Base-by-base conservation (phyloP, 805 yeast species). In the Lachancea kluyveri region DNA sequence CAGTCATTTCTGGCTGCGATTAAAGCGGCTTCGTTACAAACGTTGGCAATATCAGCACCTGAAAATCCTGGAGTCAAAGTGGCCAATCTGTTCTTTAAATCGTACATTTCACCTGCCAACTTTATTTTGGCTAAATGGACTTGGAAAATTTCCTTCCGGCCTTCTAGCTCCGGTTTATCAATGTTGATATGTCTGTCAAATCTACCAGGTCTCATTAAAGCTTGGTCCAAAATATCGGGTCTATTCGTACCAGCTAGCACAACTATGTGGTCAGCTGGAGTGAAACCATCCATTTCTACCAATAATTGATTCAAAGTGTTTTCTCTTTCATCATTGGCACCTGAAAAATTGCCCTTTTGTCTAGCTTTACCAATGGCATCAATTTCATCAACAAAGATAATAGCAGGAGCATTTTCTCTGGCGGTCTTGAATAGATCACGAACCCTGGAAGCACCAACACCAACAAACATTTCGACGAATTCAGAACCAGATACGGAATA, bases 221-320 rank as follows among this genome's bases (percentile, higher is more conserved):
- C 96, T 40, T 81, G 75, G 58, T 88, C 96, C 45, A 88, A 68
- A 30, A 87, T 84, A 57, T 88, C 96, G 1, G 94, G 81, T 54
- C 96, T 74, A 59, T 88, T 88, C 2, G 96, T 88, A 67, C 96
- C 96, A 0, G 96, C 96, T 30, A 88, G 66, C 5, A 88, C 95
- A 28, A 88, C 95, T 32, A 88, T 87, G 52, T 88, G 95, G 52
- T 88, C 95, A 23, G 79, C 64, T n/a, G 82, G 69, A 20, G 77
- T 79, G 52, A 88, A 88, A 5, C 96, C 96, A 61, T 88, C 96
- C 95, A 88, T 85, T 59, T 88, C 96, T 25, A 88, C 96, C 42
- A 88, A 68, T 35, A 88, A 67, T 65, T 88, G 96, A 64, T 88
- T 88, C 52, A 88, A 70, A 0, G 96, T 88, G 27, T 86, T 81